A percentile compares a stretch with the other conserved stretches of the same genome.
phyloP scores from a whole-genome alignment of 1,284 basidiomycete species.

The Cystobasidium pallidum region DNA sequence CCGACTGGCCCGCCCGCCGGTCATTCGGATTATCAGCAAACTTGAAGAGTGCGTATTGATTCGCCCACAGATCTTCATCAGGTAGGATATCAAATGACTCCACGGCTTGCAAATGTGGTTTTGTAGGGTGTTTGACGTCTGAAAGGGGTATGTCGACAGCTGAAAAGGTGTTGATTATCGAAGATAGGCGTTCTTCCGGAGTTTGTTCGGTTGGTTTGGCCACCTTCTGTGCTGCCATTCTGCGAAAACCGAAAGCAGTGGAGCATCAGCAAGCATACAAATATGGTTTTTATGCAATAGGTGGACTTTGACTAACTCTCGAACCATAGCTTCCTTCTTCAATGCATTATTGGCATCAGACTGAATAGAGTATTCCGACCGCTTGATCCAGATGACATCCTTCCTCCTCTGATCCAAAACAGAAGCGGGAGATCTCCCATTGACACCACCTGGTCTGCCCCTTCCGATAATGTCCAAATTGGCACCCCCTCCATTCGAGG shows the following conservation, averaged over 20 bases:
- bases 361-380: constrained; percentile 34
- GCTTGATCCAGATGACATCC: constrained; percentile 21
- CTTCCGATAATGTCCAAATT: constrained; percentile 27
- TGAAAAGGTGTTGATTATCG: constrained; percentile 79
- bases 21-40: constrained; percentile 76
- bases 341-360: constrained; percentile 28
- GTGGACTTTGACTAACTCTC: constrained; percentile 18
- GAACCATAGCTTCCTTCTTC: constrained; percentile 30
- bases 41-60: constrained; percentile 82
- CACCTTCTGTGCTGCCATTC: constrained; percentile 22
- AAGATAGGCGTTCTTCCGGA: constrained; percentile 73
- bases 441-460: constrained; percentile 17
- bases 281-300: too few species aligned
- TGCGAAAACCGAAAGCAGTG: not conserved
- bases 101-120: constrained; percentile 72
- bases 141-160: constrained; percentile 64
- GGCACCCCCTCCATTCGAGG: constrained; percentile 9
- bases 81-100: constrained; percentile 85
- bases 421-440: constrained; percentile 11
- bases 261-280: not conserved
- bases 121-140: constrained; percentile 74
- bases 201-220: constrained; percentile 67
- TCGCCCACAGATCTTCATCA: constrained; percentile 83
- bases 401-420: constrained; percentile 28
- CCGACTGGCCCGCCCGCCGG: constrained; percentile 19